A percentile compares a stretch with the other conserved stretches of the same genome.
phyloP scores from a whole-genome alignment of 768 basidiomycete species.

The Candolleomyces aberdarensis region DNA sequence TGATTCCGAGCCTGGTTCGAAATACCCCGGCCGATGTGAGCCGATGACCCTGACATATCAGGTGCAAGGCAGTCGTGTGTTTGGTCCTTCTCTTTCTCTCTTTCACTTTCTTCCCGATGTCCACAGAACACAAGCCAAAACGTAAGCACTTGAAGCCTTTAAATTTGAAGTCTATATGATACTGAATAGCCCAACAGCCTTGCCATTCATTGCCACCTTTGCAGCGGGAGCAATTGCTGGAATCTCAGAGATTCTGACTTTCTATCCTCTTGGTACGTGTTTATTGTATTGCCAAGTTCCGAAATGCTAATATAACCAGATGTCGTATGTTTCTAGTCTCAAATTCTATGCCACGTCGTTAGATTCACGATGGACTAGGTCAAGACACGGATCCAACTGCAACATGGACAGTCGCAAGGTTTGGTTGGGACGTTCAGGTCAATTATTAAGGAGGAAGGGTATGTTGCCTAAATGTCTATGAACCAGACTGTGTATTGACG shows the following conservation, averaged over 20 bases:
- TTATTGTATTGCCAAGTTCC: not conserved
- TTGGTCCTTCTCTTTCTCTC: not conserved
- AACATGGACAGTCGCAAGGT: slow-evolving; percentile 75
- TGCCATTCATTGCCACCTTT: slow-evolving; percentile 88
- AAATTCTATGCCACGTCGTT: not conserved
- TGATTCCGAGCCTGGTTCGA: no score
- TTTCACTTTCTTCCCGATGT: slow-evolving; percentile 4
- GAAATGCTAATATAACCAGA: slow-evolving; percentile 40
- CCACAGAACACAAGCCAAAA: slow-evolving; percentile 28
- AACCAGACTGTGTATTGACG: not conserved
- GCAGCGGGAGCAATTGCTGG: slow-evolving; percentile 96
- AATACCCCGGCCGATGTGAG: no score
- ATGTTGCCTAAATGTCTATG: slow-evolving; percentile 15
- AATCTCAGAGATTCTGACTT: slow-evolving; percentile 76
- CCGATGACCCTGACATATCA: no score
- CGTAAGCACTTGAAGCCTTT: slow-evolving; percentile 15
- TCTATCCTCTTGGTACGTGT: slow-evolving; percentile 82
- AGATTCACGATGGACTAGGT: slow-evolving; percentile 48
- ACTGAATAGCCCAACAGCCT: slow-evolving; percentile 41
- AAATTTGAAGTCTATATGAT: not conserved
- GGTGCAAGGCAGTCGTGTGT: not conserved
- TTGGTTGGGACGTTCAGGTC: slow-evolving; percentile 79
- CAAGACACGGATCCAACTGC: slow-evolving; percentile 98
- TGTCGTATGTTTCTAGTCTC: slow-evolving; percentile 61
- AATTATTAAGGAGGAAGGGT: slow-evolving; percentile 94